phyloP scores from a whole-genome alignment of 2,329 filamentous ascomycete genomes.

The Thielaviopsis ethacetica region DNA sequence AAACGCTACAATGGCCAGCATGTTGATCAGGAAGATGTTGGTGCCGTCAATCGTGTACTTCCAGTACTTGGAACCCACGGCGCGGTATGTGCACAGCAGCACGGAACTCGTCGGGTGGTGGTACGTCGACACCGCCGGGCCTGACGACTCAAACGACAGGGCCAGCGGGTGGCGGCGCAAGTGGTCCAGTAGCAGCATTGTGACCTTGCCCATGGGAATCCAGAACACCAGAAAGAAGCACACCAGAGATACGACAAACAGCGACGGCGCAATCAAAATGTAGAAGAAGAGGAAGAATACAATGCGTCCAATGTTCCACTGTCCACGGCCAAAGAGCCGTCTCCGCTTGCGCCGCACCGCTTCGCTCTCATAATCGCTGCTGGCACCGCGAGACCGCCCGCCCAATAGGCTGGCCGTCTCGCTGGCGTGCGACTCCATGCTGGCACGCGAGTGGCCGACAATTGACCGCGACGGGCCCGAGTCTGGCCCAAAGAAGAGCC shows the following conservation, averaged over 20 bases:
- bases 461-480: constrained; percentile 54
- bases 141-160: constrained; percentile 81
- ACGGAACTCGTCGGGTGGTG: constrained; percentile 69
- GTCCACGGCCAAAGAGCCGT: constrained; percentile 79
- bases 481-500: constrained; percentile 85
- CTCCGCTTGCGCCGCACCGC: constrained; percentile 44
- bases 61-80: constrained; percentile 91
- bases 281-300: constrained; percentile 97
- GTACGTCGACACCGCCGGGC: constrained; percentile 52
- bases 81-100: constrained; percentile 89
- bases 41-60: constrained; percentile 98
- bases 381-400: constrained; percentile 22
- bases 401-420: constrained; percentile 86
- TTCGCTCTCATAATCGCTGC: constrained; percentile 18
- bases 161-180: constrained; percentile 83
- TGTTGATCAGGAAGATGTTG: constrained; percentile 97
- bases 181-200: constrained; percentile 76
- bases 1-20: constrained; percentile 85
- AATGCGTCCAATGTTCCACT: constrained; percentile 89
- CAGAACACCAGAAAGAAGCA: constrained; percentile 97
- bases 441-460: constrained; percentile 70
- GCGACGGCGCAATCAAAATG: constrained; percentile 68
- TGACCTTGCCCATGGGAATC: constrained; percentile 97
- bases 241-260: constrained; percentile 70
- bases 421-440: constrained; percentile 66